A percentile compares a stretch with the other conserved stretches of the same genome.
phyloP scores from a whole-genome alignment of 139 green algal species.

The Picochlorum sp. region DNA sequence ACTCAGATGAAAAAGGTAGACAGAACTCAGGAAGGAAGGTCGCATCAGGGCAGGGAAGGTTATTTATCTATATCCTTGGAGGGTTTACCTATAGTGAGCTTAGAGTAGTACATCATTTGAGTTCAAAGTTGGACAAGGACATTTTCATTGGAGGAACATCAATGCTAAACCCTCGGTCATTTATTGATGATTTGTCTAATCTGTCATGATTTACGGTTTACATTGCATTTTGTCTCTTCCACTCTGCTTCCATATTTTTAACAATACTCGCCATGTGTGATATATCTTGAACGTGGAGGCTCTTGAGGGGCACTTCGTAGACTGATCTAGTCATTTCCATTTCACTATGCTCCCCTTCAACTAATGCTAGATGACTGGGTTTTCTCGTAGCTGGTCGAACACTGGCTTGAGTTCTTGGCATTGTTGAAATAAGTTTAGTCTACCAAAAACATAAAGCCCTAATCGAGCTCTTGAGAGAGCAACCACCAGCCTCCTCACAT shows the following conservation, averaged over 20 bases:
- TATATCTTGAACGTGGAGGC: conserved; percentile 31
- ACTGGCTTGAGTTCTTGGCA: conserved; percentile 89
- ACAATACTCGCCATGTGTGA: conserved; percentile 50
- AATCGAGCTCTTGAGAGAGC: conserved; percentile 85
- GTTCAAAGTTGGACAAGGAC: conserved; percentile 46
- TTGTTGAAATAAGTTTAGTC: conserved; percentile 72
- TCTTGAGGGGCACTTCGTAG: conserved; percentile 11
- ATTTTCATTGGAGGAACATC: conserved; percentile 71
- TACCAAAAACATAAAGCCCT: conserved; percentile 94
- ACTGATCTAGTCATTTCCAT: conserved; percentile 12
- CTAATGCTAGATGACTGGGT: conserved; percentile 68
- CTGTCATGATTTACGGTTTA: conserved; percentile 15
- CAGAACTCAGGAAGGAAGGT: background rate
- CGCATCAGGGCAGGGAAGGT: conserved; percentile 25
- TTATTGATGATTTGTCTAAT: conserved; percentile 48
- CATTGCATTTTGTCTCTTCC: conserved; percentile 10
- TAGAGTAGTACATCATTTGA: conserved; percentile 68
- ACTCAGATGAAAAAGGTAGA: background rate
- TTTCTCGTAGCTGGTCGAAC: conserved; percentile 70
- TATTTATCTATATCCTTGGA: conserved; percentile 84
- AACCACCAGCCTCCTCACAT: conserved; percentile 92
- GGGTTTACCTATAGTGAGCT: conserved; percentile 78
- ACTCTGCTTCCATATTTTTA: conserved; percentile 38
- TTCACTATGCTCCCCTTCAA: conserved; percentile 30
- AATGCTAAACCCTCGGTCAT: conserved; percentile 57